These are phyloP conservation scores for Boechera stricta DNA, from an alignment of 345 rosid species.

Conservation along the genomic window DNA sequence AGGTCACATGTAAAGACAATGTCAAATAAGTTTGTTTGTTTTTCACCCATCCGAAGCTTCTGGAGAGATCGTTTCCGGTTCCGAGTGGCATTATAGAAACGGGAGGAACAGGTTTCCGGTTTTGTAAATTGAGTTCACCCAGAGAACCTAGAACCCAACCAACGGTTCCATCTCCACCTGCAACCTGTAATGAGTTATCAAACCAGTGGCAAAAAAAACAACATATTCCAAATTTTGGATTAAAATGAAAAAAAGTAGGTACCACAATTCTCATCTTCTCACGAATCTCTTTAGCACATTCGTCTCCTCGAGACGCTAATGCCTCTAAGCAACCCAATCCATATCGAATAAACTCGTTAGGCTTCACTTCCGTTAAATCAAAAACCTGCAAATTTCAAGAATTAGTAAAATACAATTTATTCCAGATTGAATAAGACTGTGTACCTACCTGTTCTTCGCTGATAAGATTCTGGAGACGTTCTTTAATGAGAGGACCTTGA, in stretches of 20 bases:
- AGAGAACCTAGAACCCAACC: conserved; percentile 97
- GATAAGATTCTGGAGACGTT: conserved; percentile 73
- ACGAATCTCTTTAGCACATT: conserved; percentile 80
- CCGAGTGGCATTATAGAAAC: conserved; percentile 94
- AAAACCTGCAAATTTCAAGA: conserved; percentile 58
- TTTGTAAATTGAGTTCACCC: conserved; percentile 61
- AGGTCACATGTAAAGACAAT: background rate
- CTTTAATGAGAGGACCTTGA: conserved; percentile 72
- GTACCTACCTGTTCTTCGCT: conserved; percentile 69
- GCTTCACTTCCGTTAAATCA: conserved; percentile 83
- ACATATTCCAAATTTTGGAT: background rate
- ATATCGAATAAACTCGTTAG: conserved; percentile 71
- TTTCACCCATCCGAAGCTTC: conserved; percentile 95
- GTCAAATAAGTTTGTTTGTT: background rate
- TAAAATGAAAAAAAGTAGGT: conserved; percentile 14
- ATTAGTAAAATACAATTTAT: background rate
- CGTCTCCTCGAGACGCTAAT: conserved; percentile 72
- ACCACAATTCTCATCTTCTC: conserved; percentile 86
- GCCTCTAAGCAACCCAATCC: conserved; percentile 86
- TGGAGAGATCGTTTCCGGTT: conserved; percentile 90
- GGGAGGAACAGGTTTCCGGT: conserved; percentile 77
- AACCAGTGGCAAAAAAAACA: conserved; percentile 7
- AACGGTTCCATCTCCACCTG: conserved; percentile 99
- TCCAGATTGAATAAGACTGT: background rate
- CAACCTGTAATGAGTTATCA: conserved; percentile 68